These are phyloP conservation scores for Pseudonitzschia pungens DNA, from an alignment of 108 stramenopile species.

Conservation along the genomic window DNA sequence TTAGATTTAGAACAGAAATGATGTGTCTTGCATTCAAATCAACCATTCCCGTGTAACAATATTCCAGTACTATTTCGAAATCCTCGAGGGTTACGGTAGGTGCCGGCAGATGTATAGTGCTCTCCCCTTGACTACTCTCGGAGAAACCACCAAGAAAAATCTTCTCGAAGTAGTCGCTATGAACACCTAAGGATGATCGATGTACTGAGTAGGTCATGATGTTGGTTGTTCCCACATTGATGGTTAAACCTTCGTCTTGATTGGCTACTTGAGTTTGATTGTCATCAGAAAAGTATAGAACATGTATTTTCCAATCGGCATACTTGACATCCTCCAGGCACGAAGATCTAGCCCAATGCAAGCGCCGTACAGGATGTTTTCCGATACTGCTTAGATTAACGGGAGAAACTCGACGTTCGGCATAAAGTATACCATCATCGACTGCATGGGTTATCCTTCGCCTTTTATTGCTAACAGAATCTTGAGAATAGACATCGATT, in stretches of 20 bases:
- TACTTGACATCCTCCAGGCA: neutral
- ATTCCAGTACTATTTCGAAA: neutral
- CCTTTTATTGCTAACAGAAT: neutral
- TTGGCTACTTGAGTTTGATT: neutral
- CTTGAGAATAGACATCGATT: neutral
- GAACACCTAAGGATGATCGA: neutral
- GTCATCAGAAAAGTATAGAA: neutral
- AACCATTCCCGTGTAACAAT: neutral
- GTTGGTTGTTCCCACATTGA: neutral
- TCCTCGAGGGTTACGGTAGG: neutral
- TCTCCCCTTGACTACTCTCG: neutral
- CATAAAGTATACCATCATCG: neutral
- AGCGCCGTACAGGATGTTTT: neutral
- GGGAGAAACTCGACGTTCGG: neutral
- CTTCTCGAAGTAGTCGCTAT: conserved; percentile 12
- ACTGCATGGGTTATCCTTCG: neutral
- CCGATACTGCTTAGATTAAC: neutral
- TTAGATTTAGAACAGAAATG: neutral
- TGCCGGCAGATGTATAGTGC: neutral
- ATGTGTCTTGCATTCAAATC: neutral
- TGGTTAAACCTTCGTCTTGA: neutral
- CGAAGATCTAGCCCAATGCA: neutral
- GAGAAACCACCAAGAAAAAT: conserved; percentile 5
- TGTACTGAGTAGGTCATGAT: conserved; percentile 7
- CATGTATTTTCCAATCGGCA: neutral